phyloP scores from a whole-genome alignment of 2,329 filamentous ascomycete species.

The Ceratocystis lukuohia region DNA sequence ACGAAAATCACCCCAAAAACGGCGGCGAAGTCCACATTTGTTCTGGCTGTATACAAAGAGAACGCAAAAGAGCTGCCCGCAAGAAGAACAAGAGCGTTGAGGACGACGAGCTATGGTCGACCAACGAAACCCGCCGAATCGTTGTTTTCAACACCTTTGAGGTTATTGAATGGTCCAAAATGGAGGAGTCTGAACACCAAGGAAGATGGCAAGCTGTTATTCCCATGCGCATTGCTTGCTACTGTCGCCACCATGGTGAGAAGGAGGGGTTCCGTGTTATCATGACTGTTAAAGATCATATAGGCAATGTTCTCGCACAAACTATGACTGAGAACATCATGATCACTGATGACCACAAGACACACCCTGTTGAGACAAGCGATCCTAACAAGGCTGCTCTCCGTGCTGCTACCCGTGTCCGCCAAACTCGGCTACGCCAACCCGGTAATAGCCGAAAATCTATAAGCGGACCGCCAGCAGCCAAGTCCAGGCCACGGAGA shows the following conservation, averaged over 20 bases:
- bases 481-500: slow-evolving; percentile 5
- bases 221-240: slow-evolving; percentile 93
- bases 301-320: slow-evolving; percentile 66
- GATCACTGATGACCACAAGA: slow-evolving; percentile 98
- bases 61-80: slow-evolving; percentile 76
- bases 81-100: slow-evolving; percentile 92
- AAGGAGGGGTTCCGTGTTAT: slow-evolving; percentile 83
- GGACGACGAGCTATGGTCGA: slow-evolving; percentile 76
- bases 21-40: slow-evolving; percentile 94
- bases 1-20: slow-evolving; percentile 61
- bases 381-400: slow-evolving; percentile 14
- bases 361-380: slow-evolving; percentile 34
- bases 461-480: neutral
- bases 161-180: slow-evolving; percentile 64
- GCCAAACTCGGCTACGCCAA: slow-evolving; percentile 24
- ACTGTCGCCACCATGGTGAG: slow-evolving; percentile 88
- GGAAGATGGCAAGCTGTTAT: slow-evolving; percentile 66
- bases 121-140: slow-evolving; percentile 65
- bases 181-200: slow-evolving; percentile 34
- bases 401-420: slow-evolving; percentile 26
- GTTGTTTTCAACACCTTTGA: slow-evolving; percentile 88
- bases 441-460: slow-evolving; percentile 19
- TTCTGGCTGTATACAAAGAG: slow-evolving; percentile 75
- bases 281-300: slow-evolving; percentile 78
- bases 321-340: slow-evolving; percentile 78